Evolutionary conservation across 2,329 filamentous ascomycete genomes (phyloP).

Genomic region (Pseudogymnoascus pannorum): DNA sequence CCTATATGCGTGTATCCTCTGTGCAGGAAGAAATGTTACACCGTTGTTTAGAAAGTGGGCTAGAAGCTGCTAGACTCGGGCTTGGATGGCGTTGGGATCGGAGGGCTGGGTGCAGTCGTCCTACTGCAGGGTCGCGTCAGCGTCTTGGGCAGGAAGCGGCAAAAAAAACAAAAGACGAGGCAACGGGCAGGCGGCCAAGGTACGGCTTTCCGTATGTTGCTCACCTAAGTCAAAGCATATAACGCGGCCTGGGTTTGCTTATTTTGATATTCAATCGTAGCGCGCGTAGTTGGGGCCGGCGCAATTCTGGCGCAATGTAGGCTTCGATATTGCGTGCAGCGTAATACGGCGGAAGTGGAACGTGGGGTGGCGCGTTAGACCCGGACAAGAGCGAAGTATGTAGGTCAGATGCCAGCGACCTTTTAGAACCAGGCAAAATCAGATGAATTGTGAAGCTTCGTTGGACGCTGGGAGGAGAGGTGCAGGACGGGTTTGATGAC

Average conservation of each 20-base stretch:
- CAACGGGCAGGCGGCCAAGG: neutral
- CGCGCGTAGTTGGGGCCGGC: neutral
- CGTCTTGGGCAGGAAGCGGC: constrained; percentile 10
- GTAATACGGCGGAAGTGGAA: constrained; percentile 8
- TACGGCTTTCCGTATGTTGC: neutral
- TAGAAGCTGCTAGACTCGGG: constrained; percentile 8
- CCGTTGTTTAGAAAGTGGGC: constrained; percentile 7
- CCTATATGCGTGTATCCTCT: constrained; percentile 11
- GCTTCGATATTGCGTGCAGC: neutral
- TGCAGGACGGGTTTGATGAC: constrained; percentile 6
- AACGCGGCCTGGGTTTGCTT: constrained; percentile 6
- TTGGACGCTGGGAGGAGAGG: constrained; percentile 4
- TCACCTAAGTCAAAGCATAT: neutral
- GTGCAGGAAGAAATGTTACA: constrained; percentile 7
- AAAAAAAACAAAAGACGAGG: neutral
- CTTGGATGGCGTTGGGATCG: constrained; percentile 11
- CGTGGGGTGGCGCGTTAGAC: constrained; percentile 3
- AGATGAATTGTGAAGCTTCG: constrained; percentile 1
- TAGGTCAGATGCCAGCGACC: constrained; percentile 5
- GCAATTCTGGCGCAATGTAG: constrained; percentile 2
- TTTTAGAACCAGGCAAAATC: constrained; percentile 1
- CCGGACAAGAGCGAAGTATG: constrained; percentile 3
- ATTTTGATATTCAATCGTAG: constrained; percentile 7
- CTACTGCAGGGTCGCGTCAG: constrained; percentile 21
- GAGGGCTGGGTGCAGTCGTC: constrained; percentile 14